phyloP scores from a whole-genome alignment of 2,329 filamentous ascomycete species.

The Phaeophleospora eucalypticola region DNA sequence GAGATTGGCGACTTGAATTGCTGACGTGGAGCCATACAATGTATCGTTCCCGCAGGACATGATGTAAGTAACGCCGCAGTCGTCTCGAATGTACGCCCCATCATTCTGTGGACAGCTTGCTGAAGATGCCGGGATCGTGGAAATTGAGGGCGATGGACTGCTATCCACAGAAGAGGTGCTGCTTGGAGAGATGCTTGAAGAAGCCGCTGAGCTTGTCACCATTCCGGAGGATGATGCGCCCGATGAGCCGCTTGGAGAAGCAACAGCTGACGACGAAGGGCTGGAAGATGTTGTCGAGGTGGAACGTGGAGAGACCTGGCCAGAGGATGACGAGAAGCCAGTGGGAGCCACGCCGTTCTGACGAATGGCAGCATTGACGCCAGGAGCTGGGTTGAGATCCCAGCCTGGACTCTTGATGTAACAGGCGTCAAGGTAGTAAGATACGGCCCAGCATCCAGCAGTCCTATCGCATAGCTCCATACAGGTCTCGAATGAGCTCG shows the following conservation, averaged over 20 bases:
- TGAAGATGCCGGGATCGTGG: not conserved
- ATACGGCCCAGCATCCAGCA: slow-evolving; percentile 17
- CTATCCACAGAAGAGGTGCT: not conserved
- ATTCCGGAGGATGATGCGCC: too few relatives aligned
- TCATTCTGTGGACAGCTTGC: not conserved
- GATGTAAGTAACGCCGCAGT: not conserved
- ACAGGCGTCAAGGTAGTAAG: not conserved
- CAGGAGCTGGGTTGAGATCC: not conserved
- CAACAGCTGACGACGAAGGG: not conserved
- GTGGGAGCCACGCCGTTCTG: not conserved
- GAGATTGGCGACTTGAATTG: not conserved
- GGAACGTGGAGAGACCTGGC: not conserved
- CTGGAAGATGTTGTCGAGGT: not conserved
- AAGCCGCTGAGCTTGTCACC: not conserved
- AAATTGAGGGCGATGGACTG: not conserved
- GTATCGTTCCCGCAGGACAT: not conserved
- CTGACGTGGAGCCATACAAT: not conserved
- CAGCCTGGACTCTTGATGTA: not conserved
- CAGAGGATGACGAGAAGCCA: not conserved
- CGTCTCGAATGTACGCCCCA: not conserved
- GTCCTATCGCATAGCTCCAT: slow-evolving; percentile 17
- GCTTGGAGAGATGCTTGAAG: not conserved
- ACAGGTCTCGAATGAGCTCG: slow-evolving; percentile 10
- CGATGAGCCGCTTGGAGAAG: not conserved
- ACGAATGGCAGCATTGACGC: not conserved